Evolutionary conservation across 228 moss, liverwort and hornwort genomes (phyloP).

Genomic region (Sphagnum fallax): DNA sequence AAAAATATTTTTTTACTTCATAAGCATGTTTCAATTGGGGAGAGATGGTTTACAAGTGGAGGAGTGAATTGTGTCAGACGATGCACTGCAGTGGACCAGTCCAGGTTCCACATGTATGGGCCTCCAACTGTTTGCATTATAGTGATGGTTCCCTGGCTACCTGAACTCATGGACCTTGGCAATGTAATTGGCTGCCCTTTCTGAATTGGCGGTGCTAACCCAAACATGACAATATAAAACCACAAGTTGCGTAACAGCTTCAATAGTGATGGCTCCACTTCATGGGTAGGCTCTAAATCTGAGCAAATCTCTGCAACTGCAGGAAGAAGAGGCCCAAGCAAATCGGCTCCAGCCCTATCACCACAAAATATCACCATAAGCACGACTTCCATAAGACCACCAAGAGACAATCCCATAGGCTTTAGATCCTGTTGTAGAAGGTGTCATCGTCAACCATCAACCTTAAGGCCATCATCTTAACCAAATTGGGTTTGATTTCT

Average conservation of each 20-base stretch:
- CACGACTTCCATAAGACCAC: not conserved
- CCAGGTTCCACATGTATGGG: conserved; percentile 54
- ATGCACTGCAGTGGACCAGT: conserved; percentile 66
- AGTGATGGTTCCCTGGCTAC: conserved; percentile 42
- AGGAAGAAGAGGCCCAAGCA: conserved; percentile 76
- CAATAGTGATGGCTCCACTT: conserved; percentile 47
- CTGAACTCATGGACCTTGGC: conserved; percentile 38
- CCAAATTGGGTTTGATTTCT: too few relatives aligned
- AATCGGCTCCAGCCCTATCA: conserved; percentile 53
- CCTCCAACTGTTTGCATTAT: conserved; percentile 51
- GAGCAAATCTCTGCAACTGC: conserved; percentile 78
- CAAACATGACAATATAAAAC: conserved; percentile 75
- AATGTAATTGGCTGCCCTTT: conserved; percentile 22
- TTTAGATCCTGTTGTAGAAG: too few relatives aligned
- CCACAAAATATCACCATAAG: not conserved
- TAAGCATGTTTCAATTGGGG: too few relatives aligned
- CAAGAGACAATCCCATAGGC: not conserved
- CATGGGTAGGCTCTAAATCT: conserved; percentile 54
- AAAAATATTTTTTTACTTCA: too few relatives aligned
- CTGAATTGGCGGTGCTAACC: conserved; percentile 77
- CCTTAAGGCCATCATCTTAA: too few relatives aligned
- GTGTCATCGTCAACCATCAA: too few relatives aligned
- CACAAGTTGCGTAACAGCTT: conserved; percentile 77
- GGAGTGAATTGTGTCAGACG: conserved; percentile 61
- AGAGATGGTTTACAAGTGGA: conserved; percentile 39